These are phyloP conservation scores for Rheum nobile DNA, from an alignment of 148 eudicot genomes.

Conservation along the genomic window DNA sequence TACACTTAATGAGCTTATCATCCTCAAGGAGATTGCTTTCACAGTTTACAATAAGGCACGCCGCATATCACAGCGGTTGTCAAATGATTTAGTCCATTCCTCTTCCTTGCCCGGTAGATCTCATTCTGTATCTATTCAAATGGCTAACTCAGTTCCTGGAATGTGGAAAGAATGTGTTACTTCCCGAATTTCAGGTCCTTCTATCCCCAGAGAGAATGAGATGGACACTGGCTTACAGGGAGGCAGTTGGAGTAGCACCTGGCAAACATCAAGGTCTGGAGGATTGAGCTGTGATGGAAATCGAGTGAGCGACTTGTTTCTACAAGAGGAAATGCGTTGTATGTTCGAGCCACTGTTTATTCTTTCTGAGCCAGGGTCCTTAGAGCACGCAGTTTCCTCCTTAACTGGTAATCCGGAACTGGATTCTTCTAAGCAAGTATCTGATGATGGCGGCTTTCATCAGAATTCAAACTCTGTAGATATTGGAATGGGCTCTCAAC, in stretches of 20 bases:
- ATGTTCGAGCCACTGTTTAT: conserved; percentile 96
- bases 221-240: conserved; percentile 61
- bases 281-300: conserved; percentile 59
- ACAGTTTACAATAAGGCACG: conserved; percentile 97
- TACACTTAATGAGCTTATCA: conserved; percentile 50
- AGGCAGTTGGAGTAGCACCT: conserved; percentile 75
- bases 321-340: conserved; percentile 60
- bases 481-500: conserved; percentile 48
- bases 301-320: conserved; percentile 41
- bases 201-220: conserved; percentile 62
- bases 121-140: conserved; percentile 48
- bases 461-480: conserved; percentile 48
- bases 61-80: conserved; percentile 52
- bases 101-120: conserved; percentile 54
- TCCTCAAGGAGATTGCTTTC: conserved; percentile 91
- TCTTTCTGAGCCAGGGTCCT: conserved; percentile 92
- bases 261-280: conserved; percentile 77
- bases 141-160: conserved; percentile 55
- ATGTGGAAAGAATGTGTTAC: conserved; percentile 93
- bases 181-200: conserved; percentile 52
- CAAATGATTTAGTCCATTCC: conserved; percentile 42
- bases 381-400: conserved; percentile 59
- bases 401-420: conserved; percentile 25
- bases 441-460: conserved; percentile 52
- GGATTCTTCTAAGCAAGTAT: conserved; percentile 41